phyloP scores from a whole-genome alignment of 2,329 filamentous ascomycete genomes.

The Fusarium tuaranense region DNA sequence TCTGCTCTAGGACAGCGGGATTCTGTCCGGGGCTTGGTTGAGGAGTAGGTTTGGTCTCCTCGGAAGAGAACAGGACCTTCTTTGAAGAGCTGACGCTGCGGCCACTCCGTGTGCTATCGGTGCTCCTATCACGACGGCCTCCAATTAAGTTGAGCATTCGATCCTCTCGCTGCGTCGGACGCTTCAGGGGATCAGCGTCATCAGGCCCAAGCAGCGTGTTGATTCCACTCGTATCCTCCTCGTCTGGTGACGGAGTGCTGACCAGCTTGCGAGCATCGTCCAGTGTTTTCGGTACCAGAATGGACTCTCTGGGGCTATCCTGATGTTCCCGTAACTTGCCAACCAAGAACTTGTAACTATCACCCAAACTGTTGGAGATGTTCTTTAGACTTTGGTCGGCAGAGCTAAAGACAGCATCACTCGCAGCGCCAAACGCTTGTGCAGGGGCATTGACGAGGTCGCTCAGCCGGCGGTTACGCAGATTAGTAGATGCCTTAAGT shows the following conservation, averaged over 20 bases:
- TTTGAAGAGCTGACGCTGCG: slow-evolving; percentile 72
- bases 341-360: slow-evolving; percentile 93
- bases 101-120: slow-evolving; percentile 77
- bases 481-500: slow-evolving; percentile 60
- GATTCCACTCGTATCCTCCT: slow-evolving; percentile 71
- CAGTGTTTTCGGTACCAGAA: slow-evolving; percentile 84
- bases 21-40: slow-evolving; percentile 39
- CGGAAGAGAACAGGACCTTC: slow-evolving; percentile 63
- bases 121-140: slow-evolving; percentile 80
- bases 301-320: slow-evolving; percentile 56
- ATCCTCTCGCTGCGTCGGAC: slow-evolving; percentile 62
- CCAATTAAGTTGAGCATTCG: slow-evolving; percentile 78
- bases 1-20: slow-evolving; percentile 80
- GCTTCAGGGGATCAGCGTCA: slow-evolving; percentile 48
- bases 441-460: slow-evolving; percentile 88
- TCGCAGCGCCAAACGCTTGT: slow-evolving; percentile 83
- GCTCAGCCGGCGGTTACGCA: slow-evolving; percentile 81
- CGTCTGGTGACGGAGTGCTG: slow-evolving; percentile 74
- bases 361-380: slow-evolving; percentile 89
- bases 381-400: slow-evolving; percentile 94
- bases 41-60: slow-evolving; percentile 48
- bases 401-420: slow-evolving; percentile 86
- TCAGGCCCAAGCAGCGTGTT: slow-evolving; percentile 62
- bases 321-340: slow-evolving; percentile 84
- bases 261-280: slow-evolving; percentile 94